Base-by-base conservation (phyloP, 441 rosid genomes). In the Manihot esculenta region DNA sequence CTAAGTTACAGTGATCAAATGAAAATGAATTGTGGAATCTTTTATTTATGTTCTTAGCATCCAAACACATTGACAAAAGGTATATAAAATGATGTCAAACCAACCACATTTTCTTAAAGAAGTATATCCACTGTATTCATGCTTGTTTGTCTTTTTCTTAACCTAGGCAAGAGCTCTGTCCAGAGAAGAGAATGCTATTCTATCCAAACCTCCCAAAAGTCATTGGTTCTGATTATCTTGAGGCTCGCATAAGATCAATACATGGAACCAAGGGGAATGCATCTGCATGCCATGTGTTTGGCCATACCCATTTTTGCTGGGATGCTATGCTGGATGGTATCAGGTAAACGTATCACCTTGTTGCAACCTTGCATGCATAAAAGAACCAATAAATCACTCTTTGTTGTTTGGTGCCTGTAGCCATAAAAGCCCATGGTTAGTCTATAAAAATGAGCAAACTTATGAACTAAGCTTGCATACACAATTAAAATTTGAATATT, bases 231-330 rank as follows among this genome's bases (percentile, higher is more conserved):
- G 86, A 88, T 77, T 54, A 62, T 78, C 89, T 88, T 1, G 88
- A 87, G 85, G 72, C 17, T 74, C 89, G 86, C 33, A 21, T 87
- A 76, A 85, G 89, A 71, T 80, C 82, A 61, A 82, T 89, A 74
- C 89, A 87, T 30, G 77, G 80, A 68, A 69, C 48, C 26, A 54
- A 66, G 30, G 82, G 79, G 69, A 74, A 73, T 58, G 58, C 76
- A 30, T 77, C 72, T 49, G 80, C 83, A 13, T 89, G 89, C 75
- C 91, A 87, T 53, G 86, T 87, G 50, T 87, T 88, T 65, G 94
- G 91, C 56, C 94, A 88, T 79, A 88, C 94, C 20, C 91, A 87
- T 82, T 87, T 89, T 72, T 83, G 85, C 75, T 89, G 94, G 94
- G 94, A 89, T 72, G 84, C 87, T n/a, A 61, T 72, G 64, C 76